These are phyloP conservation scores for Phytophthora syringae DNA, from an alignment of 352 stramenopile species.

Conservation along the genomic window DNA sequence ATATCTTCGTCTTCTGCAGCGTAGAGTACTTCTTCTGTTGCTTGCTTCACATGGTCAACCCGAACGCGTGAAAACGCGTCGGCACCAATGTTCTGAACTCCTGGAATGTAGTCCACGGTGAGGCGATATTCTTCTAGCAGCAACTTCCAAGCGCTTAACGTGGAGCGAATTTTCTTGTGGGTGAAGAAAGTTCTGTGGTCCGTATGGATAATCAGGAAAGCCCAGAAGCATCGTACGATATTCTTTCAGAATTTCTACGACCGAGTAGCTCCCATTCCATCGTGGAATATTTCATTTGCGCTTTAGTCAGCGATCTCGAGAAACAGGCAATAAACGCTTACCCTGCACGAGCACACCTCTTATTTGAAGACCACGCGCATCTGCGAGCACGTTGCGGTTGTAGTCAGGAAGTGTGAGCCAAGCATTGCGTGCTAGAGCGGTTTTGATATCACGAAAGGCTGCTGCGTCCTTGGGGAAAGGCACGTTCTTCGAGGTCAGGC, in stretches of 20 bases:
- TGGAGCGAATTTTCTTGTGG: not conserved
- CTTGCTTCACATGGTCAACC: constrained; percentile 3
- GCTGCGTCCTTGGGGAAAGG: constrained; percentile 6
- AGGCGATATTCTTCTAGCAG: constrained; percentile 7
- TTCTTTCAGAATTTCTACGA: constrained; percentile 1
- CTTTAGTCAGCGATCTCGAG: not conserved
- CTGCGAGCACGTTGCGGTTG: not conserved
- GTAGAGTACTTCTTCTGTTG: constrained; percentile 2
- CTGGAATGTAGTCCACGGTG: not conserved
- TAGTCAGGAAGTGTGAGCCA: constrained; percentile 8
- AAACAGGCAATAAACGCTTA: constrained; percentile 1
- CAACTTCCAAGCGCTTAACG: constrained; percentile 7
- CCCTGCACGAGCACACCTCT: not conserved
- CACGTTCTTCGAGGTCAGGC: constrained; percentile 10
- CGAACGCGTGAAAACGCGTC: constrained; percentile 1
- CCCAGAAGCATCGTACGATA: constrained; percentile 3
- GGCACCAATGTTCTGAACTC: not conserved
- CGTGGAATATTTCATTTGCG: constrained; percentile 1
- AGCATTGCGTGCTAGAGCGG: constrained; percentile 2
- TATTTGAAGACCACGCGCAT: not conserved
- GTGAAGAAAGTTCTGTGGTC: constrained; percentile 1
- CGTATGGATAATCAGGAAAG: constrained; percentile 2
- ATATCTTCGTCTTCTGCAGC: constrained; percentile 3
- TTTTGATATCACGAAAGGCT: constrained; percentile 7
- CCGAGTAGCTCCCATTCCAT: constrained; percentile 2